A percentile compares a stretch with the other conserved stretches of the same genome.
phyloP scores from a whole-genome alignment of 768 basidiomycete genomes.

The Xerocomus potaroensis region DNA sequence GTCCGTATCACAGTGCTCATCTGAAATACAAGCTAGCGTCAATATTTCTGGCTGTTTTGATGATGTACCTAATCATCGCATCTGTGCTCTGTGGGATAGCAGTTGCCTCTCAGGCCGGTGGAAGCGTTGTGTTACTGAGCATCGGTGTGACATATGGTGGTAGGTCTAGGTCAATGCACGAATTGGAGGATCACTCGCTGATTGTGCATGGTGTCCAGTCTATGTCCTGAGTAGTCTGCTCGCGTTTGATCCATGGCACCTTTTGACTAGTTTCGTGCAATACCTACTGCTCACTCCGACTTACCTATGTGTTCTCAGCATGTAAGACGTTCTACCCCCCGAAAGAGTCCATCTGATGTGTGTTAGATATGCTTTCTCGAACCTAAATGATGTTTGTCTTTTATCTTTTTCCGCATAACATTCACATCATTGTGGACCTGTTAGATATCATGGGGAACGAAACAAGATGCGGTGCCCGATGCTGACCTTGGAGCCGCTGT shows the following conservation, averaged over 20 bases:
- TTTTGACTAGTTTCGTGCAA: slow-evolving; percentile 85
- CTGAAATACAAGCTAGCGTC: slow-evolving; percentile 78
- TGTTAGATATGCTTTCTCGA: slow-evolving; percentile 76
- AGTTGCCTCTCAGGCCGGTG: slow-evolving; percentile 62
- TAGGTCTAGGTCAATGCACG: slow-evolving; percentile 29
- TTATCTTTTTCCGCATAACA: slow-evolving; percentile 6
- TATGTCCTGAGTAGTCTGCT: slow-evolving; percentile 75
- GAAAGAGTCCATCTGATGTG: slow-evolving; percentile 17
- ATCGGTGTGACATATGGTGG: slow-evolving; percentile 82
- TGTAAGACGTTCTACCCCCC: slow-evolving; percentile 31
- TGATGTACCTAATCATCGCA: slow-evolving; percentile 79
- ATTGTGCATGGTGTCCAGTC: slow-evolving; percentile 37
- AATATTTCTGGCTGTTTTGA: slow-evolving; percentile 68
- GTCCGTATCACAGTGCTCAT: slow-evolving; percentile 14
- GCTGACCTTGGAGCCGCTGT: slow-evolving; percentile 81
- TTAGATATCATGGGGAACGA: slow-evolving; percentile 95
- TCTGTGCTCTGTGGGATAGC: slow-evolving; percentile 79
- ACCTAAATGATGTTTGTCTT: slow-evolving; percentile 68
- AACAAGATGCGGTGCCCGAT: slow-evolving; percentile 71
- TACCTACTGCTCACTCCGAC: slow-evolving; percentile 85
- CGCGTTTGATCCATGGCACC: slow-evolving; percentile 95
- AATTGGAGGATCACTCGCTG: not conserved
- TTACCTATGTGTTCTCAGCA: slow-evolving; percentile 72
- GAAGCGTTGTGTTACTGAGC: slow-evolving; percentile 77
- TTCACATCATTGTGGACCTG: not conserved